phyloP scores from a whole-genome alignment of 306 rosid genomes.

The Trichosanthes cucumerina region DNA sequence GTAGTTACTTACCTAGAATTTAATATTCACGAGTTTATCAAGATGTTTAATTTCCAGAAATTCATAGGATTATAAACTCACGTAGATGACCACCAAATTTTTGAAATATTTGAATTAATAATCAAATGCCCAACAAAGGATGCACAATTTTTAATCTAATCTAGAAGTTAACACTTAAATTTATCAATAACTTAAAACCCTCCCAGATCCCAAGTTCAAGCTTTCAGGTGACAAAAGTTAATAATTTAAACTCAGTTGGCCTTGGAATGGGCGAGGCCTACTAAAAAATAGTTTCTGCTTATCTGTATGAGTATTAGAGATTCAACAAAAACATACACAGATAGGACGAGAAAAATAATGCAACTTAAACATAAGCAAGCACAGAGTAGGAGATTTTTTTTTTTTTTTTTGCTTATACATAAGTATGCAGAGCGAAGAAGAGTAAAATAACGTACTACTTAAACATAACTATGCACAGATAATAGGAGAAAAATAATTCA shows the following conservation, averaged over 20 bases:
- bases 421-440: neutral
- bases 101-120: neutral
- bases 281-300: no score
- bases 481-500: neutral
- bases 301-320: neutral
- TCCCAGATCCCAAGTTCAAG: neutral
- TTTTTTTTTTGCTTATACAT: no score
- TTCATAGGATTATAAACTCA: no score
- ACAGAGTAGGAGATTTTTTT: neutral
- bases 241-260: neutral
- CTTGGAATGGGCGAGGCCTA: neutral
- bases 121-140: neutral
- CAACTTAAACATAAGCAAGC: neutral
- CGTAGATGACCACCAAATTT: no score
- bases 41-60: no score
- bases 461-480: neutral
- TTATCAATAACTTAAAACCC: neutral
- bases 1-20: neutral
- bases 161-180: neutral
- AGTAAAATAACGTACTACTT: neutral
- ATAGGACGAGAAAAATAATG: neutral
- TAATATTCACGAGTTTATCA: no score
- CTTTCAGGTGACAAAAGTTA: neutral
- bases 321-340: neutral
- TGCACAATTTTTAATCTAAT: neutral